Conservation (phyloP, 768 basidiomycete species). For the Sutorius australiensis region DNA sequence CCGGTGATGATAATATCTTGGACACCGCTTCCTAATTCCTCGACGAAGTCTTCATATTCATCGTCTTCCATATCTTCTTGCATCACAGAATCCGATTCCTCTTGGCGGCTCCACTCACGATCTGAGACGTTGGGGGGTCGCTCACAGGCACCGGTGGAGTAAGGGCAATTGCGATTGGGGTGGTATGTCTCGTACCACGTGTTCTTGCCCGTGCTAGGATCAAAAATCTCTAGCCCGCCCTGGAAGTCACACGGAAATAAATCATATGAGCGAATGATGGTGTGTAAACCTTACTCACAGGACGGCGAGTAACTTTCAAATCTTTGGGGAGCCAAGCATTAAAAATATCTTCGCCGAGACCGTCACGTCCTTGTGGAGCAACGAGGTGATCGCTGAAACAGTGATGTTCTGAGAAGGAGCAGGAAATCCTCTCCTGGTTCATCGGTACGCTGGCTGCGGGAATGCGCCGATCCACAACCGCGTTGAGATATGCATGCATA, state of each 20-base stretch:
- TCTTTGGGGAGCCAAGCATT: conserved; percentile 48
- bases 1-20: conserved; percentile 52
- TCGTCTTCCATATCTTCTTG: conserved; percentile 32
- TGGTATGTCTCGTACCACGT: conserved; percentile 45
- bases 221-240: conserved; percentile 41
- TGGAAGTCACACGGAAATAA: conserved; percentile 21
- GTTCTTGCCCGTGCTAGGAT: conserved; percentile 37
- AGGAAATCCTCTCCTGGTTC: conserved; percentile 37
- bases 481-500: conserved; percentile 21
- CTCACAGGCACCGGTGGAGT: conserved; percentile 36
- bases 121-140: conserved; percentile 11
- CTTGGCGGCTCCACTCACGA: conserved; percentile 25
- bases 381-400: conserved; percentile 38
- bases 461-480: conserved; percentile 20
- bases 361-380: conserved; percentile 33
- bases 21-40: conserved; percentile 40
- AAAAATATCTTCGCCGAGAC: conserved; percentile 41
- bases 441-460: conserved; percentile 25
- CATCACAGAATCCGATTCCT: conserved; percentile 14
- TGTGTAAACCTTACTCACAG: conserved; percentile 27
- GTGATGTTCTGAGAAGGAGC: conserved; percentile 44
- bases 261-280: background rate
- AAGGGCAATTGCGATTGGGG: conserved; percentile 36
- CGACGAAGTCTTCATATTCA: conserved; percentile 38
- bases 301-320: conserved; percentile 28